Conservation (phyloP, 1,284 basidiomycete genomes). For the Ceratobasidium sp. region DNA sequence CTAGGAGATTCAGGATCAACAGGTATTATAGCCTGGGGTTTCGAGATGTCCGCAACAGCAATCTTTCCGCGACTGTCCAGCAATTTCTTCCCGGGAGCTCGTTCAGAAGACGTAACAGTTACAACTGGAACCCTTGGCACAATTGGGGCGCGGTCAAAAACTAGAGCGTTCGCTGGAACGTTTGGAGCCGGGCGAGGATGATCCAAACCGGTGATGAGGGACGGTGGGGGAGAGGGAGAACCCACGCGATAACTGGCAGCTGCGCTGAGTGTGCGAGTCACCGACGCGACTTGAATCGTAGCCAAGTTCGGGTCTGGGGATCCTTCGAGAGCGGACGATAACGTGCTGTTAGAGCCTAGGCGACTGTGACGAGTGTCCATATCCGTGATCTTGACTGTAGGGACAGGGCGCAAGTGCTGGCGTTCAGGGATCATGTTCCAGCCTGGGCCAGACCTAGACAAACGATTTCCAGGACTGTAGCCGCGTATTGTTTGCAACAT, state of each 20-base stretch:
- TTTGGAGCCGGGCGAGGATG: conserved; percentile 39
- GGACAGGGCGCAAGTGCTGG: not conserved
- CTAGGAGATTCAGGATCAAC: not conserved
- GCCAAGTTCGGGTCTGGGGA: conserved; percentile 41
- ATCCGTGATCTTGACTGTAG: conserved; percentile 36
- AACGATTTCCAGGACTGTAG: conserved; percentile 18
- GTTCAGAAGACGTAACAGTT: conserved; percentile 4
- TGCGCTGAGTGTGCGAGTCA: conserved; percentile 32
- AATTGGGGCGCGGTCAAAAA: not conserved
- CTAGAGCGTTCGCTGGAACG: conserved; percentile 19
- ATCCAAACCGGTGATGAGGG: conserved; percentile 4
- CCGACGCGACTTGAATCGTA: conserved; percentile 38
- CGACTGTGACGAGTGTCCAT: conserved; percentile 34
- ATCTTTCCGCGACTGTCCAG: conserved; percentile 36
- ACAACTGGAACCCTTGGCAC: conserved; percentile 30
- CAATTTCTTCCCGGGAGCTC: conserved; percentile 25
- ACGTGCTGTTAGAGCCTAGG: conserved; percentile 22
- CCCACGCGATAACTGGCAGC: conserved; percentile 24
- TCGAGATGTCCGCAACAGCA: conserved; percentile 37
- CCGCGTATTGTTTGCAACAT: conserved; percentile 20
- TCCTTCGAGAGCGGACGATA: conserved; percentile 19
- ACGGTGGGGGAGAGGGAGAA: conserved; percentile 18
- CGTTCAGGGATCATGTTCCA: conserved; percentile 19
- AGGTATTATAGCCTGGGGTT: conserved; percentile 6
- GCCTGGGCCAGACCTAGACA: conserved; percentile 25